These are phyloP conservation scores for Capsicum rhomboideum DNA, from an alignment of 257 asterid genomes.

Conservation along the genomic window DNA sequence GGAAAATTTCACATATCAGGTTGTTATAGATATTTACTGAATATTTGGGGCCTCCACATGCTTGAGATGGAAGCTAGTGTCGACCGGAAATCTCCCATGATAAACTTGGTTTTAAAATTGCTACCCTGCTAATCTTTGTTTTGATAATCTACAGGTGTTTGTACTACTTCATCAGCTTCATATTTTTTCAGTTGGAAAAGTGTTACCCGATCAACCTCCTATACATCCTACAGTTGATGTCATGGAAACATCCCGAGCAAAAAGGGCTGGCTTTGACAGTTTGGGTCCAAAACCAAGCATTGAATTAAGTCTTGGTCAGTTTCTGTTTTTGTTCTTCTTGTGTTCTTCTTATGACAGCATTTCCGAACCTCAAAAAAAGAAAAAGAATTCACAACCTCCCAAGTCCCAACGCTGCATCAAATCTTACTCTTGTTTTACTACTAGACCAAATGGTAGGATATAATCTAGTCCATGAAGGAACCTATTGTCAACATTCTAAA, in stretches of 20 bases:
- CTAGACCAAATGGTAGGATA: not conserved
- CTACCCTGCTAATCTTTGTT: slow-evolving; percentile 6
- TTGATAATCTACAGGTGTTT: slow-evolving; percentile 46
- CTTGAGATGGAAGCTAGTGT: not conserved
- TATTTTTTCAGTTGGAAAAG: slow-evolving; percentile 62
- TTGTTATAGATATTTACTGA: not conserved
- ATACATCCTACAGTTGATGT: slow-evolving; percentile 37
- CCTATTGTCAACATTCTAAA: not conserved
- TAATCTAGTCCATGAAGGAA: not conserved
- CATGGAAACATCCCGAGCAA: slow-evolving; percentile 61
- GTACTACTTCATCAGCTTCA: slow-evolving; percentile 85
- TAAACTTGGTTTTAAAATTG: not conserved
- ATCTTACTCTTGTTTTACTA: not conserved
- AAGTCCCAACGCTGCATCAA: not conserved
- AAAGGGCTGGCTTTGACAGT: slow-evolving; percentile 51
- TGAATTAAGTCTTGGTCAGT: slow-evolving; percentile 73
- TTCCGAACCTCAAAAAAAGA: not conserved
- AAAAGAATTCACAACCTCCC: not conserved
- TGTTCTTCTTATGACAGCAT: not conserved
- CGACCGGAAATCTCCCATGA: not conserved
- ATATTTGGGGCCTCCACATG: not conserved
- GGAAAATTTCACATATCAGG: too few species aligned
- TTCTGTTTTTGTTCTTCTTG: not conserved
- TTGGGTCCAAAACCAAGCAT: slow-evolving; percentile 58
- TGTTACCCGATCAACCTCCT: slow-evolving; percentile 84